Evolutionary conservation across 768 basidiomycete genomes (phyloP), one percentile per base, ranked within the genome.

Genomic region (Podaxis sp.): DNA sequence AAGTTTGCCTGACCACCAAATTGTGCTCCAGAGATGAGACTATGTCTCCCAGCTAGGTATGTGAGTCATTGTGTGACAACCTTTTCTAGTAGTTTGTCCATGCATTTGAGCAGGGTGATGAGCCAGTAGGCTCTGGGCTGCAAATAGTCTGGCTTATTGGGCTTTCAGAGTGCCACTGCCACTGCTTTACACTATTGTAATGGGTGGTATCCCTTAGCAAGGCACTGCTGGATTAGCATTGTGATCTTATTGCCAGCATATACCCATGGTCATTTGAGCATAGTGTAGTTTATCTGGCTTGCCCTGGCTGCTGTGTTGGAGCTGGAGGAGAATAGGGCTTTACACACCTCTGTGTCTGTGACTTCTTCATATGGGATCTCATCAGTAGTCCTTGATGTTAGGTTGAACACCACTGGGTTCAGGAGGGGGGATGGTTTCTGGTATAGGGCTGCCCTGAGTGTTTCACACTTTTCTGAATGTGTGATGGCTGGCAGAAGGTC

Each of bases 91-190:
- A 76, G 53, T 46, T 79, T 78, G 2, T 76, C 74, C 1, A 77
- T 58, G 61, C 72, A 74, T 46, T 78, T 74, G 0, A 77, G 69
- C 11, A 78, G 72, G 12, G 68, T 70, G 39, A 78, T 78, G 0
- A 73, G 72, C 0, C 73, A 56, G 68, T 78, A 79, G 0, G 78
- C 71, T 7, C 70, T 51, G 0, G 74, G 73, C 53, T 72, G 68
- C 0, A 71, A 70, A 66, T 79, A 77, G 66, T 77, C 72, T 0
- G 72, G 69, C 57, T 80, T 80, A 24, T 69, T 66, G 0, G 74
- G 72, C 69, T 79, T 79, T 2, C 66, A 59, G 0, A 79, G 66
- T 1, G 72, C 73, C 0, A 77, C 71, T 0, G 72, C 72, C 1
- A 73, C 68, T 6, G 75, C 69, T n/a, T 64, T 65, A 9, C 66